These are phyloP conservation scores for Backusella liffmaniae DNA, from an alignment of 192 early-diverging fungal species.

Conservation along the genomic window DNA sequence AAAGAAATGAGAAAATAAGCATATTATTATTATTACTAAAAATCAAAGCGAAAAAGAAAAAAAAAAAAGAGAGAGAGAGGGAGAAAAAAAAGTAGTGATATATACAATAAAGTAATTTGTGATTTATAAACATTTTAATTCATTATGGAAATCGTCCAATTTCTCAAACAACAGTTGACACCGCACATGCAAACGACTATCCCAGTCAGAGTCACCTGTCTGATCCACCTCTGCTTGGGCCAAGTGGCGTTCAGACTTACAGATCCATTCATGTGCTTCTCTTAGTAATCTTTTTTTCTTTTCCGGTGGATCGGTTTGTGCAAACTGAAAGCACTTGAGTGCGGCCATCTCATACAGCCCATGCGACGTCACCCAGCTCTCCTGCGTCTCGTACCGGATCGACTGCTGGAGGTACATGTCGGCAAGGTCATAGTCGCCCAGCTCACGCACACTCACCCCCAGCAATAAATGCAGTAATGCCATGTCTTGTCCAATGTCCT, in stretches of 20 bases:
- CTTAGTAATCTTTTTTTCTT: not conserved
- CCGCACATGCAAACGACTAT: conserved; percentile 33
- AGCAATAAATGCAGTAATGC: conserved; percentile 21
- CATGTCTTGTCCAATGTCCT: conserved; percentile 11
- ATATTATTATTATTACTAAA: no score
- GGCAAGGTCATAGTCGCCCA: conserved; percentile 23
- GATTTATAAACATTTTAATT: conserved; percentile 21
- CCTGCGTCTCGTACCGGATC: conserved; percentile 15
- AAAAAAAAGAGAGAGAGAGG: no score
- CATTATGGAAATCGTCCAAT: conserved; percentile 25
- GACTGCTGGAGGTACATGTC: conserved; percentile 24
- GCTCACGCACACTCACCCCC: conserved; percentile 27
- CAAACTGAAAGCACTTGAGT: conserved; percentile 14
- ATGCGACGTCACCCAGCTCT: conserved; percentile 26
- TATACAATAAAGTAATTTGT: no score
- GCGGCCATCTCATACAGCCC: conserved; percentile 28
- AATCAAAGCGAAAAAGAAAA: no score
- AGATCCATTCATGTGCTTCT: conserved; percentile 24
- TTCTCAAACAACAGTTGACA: conserved; percentile 35
- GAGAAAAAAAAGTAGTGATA: no score
- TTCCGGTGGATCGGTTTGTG: not conserved
- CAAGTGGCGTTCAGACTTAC: conserved; percentile 1
- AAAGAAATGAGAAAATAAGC: not conserved
- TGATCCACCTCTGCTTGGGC: not conserved
- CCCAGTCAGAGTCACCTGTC: conserved; percentile 28